Evolutionary conservation across 179 eudicot species (phyloP).

Genomic region (Nepenthes alata): DNA sequence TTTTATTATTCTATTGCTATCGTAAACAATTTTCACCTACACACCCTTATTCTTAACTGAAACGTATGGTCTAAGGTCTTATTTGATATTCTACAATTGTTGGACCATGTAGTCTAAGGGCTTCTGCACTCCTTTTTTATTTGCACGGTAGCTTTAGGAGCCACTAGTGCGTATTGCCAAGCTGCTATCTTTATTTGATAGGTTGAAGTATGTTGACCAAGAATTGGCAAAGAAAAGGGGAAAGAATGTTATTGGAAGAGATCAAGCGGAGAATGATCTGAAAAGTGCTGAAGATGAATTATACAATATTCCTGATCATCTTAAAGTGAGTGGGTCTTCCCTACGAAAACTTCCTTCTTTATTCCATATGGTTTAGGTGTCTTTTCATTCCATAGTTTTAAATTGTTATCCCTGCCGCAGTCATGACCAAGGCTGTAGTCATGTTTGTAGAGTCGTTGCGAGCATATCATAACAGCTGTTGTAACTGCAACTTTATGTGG

Average conservation of each 20-base stretch:
- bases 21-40: no score
- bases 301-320: conserved; percentile 88
- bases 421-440: no score
- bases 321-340: conserved; percentile 45
- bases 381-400: neutral
- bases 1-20: no score
- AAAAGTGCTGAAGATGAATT: conserved; percentile 83
- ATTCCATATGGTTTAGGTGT: neutral
- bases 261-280: conserved; percentile 58
- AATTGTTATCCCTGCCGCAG: neutral
- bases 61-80: no score
- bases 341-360: neutral
- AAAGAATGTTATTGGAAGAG: conserved; percentile 32
- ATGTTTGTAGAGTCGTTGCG: no score
- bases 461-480: no score
- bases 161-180: neutral
- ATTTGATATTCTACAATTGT: no score
- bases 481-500: no score
- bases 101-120: no score
- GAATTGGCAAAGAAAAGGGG: conserved; percentile 91
- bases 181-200: conserved; percentile 18
- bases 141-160: no score
- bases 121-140: no score
- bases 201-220: conserved; percentile 89
- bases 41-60: no score